phyloP scores from a whole-genome alignment of 2,329 filamentous ascomycete genomes.

The Fusarium ambrosium region DNA sequence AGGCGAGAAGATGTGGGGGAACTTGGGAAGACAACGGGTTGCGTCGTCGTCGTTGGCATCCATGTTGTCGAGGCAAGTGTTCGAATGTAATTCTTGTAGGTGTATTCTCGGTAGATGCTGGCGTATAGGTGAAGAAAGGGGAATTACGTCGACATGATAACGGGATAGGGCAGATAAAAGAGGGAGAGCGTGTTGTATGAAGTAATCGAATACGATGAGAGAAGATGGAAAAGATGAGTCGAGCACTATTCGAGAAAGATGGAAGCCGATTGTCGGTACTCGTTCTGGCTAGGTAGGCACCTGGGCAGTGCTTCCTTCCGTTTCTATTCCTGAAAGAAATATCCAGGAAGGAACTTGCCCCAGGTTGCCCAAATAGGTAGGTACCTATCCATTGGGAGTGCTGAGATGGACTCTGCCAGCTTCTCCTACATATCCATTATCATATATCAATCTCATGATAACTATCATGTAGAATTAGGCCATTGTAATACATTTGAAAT shows the following conservation, averaged over 20 bases:
- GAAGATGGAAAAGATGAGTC: not conserved
- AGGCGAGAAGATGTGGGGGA: conserved; percentile 31
- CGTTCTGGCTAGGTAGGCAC: not conserved
- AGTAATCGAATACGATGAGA: not conserved
- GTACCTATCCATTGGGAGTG: not conserved
- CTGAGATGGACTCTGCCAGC: not conserved
- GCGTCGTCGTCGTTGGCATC: conserved; percentile 34
- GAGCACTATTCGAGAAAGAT: not conserved
- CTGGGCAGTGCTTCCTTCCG: not conserved
- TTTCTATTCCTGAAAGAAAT: not conserved
- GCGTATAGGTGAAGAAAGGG: conserved; percentile 17
- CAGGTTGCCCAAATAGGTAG: not conserved
- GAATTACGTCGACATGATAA: not conserved
- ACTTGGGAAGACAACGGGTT: conserved; percentile 35
- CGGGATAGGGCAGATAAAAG: conserved; percentile 7
- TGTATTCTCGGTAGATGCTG: not conserved
- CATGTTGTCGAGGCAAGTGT: conserved; percentile 21
- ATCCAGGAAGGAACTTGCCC: not conserved
- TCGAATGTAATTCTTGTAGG: conserved; percentile 1
- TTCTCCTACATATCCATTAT: not conserved
- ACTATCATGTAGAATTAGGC: not conserved
- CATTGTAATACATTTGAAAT: not conserved
- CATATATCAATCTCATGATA: not conserved
- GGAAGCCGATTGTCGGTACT: not conserved
- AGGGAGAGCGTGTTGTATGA: conserved; percentile 1